A percentile compares a stretch with the other conserved stretches of the same genome.
phyloP scores from a whole-genome alignment of 2,329 filamentous ascomycete genomes.

The Cladophialophora exuberans region DNA sequence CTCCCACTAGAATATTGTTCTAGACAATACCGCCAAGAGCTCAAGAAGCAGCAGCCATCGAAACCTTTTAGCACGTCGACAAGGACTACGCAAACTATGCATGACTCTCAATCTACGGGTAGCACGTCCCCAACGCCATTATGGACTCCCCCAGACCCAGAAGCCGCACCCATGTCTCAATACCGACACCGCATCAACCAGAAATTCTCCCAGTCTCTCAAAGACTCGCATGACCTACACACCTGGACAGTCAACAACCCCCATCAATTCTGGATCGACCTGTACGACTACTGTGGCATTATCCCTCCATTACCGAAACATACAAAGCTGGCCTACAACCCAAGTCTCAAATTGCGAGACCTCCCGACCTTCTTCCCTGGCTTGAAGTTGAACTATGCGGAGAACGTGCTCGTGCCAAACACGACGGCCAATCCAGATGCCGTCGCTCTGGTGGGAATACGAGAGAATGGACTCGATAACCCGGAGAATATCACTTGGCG shows the following conservation, averaged over 20 bases:
- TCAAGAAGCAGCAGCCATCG: background rate
- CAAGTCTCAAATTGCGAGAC: constrained; percentile 40
- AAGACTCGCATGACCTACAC: constrained; percentile 42
- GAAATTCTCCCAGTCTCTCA: constrained; percentile 24
- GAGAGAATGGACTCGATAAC: constrained; percentile 43
- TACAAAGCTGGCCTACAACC: constrained; percentile 43
- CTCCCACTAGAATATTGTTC: constrained; percentile 17
- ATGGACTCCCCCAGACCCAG: constrained; percentile 28
- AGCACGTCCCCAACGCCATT: constrained; percentile 8
- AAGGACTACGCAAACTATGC: background rate
- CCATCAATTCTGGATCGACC: constrained; percentile 49
- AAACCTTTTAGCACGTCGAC: background rate
- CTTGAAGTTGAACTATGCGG: constrained; percentile 44
- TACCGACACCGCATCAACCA: constrained; percentile 30
- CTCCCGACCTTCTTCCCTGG: constrained; percentile 46
- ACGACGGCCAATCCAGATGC: constrained; percentile 39
- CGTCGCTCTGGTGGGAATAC: constrained; percentile 45
- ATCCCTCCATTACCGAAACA: constrained; percentile 37
- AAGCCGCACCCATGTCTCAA: constrained; percentile 27
- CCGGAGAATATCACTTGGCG: constrained; percentile 43
- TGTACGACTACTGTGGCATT: constrained; percentile 45
- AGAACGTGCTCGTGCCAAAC: constrained; percentile 43
- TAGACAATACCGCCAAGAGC: constrained; percentile 5
- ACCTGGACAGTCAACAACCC: constrained; percentile 45
- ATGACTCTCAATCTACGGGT: no score